Percentiles rank a stretch among this genome's conserved stretches.
Conservation (phyloP, 768 basidiomycete genomes). For the Hebeloma cylindrosporum region DNA sequence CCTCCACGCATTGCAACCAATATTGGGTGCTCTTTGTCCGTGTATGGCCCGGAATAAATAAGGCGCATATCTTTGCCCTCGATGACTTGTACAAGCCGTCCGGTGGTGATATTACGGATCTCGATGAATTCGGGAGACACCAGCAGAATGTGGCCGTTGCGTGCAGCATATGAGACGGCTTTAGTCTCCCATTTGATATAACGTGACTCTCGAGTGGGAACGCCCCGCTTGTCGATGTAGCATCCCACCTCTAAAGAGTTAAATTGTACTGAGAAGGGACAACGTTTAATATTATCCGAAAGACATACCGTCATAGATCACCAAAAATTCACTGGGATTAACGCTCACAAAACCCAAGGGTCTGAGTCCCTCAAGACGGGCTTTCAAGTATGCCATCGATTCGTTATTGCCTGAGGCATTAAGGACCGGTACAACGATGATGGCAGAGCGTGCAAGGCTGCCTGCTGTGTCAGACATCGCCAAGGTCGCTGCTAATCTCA, state of each 20-base stretch:
- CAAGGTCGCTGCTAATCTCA: background rate
- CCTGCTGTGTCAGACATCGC: too few species aligned
- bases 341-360: constrained; percentile 68
- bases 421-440: constrained; percentile 63
- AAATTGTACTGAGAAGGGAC: background rate
- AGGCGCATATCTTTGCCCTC: constrained; percentile 71
- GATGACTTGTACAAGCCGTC: constrained; percentile 79
- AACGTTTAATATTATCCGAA: background rate
- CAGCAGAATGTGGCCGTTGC: constrained; percentile 65
- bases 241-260: constrained; percentile 61
- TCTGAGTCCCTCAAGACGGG: constrained; percentile 53
- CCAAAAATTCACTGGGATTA: constrained; percentile 55
- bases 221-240: constrained; percentile 71
- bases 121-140: constrained; percentile 78
- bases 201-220: constrained; percentile 56
- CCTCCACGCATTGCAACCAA: constrained; percentile 64
- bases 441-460: constrained; percentile 42
- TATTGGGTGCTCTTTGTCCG: constrained; percentile 46
- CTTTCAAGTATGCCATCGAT: constrained; percentile 53
- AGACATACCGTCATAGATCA: constrained; percentile 71
- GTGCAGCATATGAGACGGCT: constrained; percentile 59
- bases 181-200: constrained; percentile 81
- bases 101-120: constrained; percentile 61
- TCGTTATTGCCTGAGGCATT: constrained; percentile 36
- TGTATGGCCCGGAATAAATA: constrained; percentile 45